Evolutionary conservation across 768 basidiomycete genomes (phyloP).

Genomic region (Cantharellus anzutake): DNA sequence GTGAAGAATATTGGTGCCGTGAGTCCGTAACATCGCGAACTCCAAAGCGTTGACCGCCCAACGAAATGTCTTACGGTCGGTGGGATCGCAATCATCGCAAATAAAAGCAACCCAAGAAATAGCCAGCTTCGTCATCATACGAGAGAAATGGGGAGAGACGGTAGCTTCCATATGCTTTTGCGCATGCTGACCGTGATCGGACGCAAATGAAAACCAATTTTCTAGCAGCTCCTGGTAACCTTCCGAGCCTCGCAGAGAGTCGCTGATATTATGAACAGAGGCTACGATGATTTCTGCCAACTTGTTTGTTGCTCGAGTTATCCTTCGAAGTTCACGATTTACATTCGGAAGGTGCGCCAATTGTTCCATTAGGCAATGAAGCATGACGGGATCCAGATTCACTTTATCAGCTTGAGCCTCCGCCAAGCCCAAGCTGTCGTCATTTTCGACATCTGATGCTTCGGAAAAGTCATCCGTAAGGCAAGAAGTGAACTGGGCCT

Average conservation of each 20-base stretch:
- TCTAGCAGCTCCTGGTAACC: slow-evolving; percentile 73
- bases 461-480: slow-evolving; percentile 14
- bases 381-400: slow-evolving; percentile 24
- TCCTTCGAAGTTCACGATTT: slow-evolving; percentile 78
- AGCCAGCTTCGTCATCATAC: slow-evolving; percentile 69
- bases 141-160: slow-evolving; percentile 55
- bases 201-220: slow-evolving; percentile 93
- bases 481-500: slow-evolving; percentile 55
- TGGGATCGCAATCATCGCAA: slow-evolving; percentile 92
- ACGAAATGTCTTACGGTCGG: slow-evolving; percentile 87
- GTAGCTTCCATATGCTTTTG: slow-evolving; percentile 72
- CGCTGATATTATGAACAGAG: slow-evolving; percentile 74
- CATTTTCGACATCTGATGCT: slow-evolving; percentile 9
- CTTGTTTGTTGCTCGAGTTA: slow-evolving; percentile 72
- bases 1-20: slow-evolving; percentile 74
- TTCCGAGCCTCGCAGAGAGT: slow-evolving; percentile 35
- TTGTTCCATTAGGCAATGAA: slow-evolving; percentile 46
- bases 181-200: slow-evolving; percentile 83
- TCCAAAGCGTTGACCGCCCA: slow-evolving; percentile 97
- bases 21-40: slow-evolving; percentile 74
- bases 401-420: slow-evolving; percentile 18
- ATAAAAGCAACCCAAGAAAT: slow-evolving; percentile 99
- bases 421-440: slow-evolving; percentile 30
- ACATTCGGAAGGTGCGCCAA: slow-evolving; percentile 84
- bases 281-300: slow-evolving; percentile 86